Evolutionary conservation across 2,329 filamentous ascomycete genomes (phyloP).

Genomic region (Teratosphaeria pseudoeucalypti): DNA sequence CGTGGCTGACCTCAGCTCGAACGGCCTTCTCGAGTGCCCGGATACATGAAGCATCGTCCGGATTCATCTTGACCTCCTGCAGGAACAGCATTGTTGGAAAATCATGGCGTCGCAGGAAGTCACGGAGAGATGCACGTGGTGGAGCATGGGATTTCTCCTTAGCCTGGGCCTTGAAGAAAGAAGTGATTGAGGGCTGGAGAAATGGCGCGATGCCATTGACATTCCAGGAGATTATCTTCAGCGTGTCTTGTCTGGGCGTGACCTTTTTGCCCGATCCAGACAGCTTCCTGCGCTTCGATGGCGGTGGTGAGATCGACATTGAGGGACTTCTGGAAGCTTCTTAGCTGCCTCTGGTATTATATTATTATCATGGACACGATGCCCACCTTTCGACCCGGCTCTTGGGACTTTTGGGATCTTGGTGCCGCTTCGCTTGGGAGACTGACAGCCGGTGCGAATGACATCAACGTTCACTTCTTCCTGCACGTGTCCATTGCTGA

Average conservation of each 20-base stretch:
- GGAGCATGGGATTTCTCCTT: conserved; percentile 1
- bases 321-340: not conserved
- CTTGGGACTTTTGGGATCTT: not conserved
- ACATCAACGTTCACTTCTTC: too few relatives aligned
- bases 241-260: not conserved
- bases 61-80: conserved; percentile 41
- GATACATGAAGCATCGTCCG: conserved; percentile 30
- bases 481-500: too few relatives aligned
- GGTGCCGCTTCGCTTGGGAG: too few relatives aligned
- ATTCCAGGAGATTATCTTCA: conserved; percentile 39
- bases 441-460: too few relatives aligned
- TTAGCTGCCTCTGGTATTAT: not conserved
- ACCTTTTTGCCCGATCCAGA: not conserved
- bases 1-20: conserved; percentile 10
- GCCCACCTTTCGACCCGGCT: not conserved
- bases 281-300: conserved; percentile 18
- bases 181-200: conserved; percentile 30
- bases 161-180: conserved; percentile 25
- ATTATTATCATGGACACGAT: not conserved
- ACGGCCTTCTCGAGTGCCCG: conserved; percentile 31
- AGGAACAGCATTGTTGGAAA: conserved; percentile 38
- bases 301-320: conserved; percentile 22
- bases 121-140: conserved; percentile 26
- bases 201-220: conserved; percentile 39
- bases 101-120: conserved; percentile 34